These are phyloP conservation scores for Hemileia vastatrix DNA, from an alignment of 1,284 basidiomycete genomes.

Conservation along the genomic window DNA sequence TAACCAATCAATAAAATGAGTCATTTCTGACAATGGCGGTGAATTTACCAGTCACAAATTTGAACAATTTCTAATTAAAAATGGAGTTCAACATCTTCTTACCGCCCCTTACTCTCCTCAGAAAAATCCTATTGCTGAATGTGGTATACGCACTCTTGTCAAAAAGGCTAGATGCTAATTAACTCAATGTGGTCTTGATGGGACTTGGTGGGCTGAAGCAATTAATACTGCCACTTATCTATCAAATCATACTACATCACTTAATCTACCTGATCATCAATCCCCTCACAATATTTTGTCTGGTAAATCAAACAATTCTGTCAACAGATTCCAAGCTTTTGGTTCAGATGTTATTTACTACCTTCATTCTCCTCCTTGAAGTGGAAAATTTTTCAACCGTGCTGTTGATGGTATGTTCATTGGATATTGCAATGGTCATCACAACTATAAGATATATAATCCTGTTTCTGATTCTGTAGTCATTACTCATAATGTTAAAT, in stretches of 20 bases:
- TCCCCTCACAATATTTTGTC: neutral
- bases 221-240: neutral
- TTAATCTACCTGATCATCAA: too few species aligned
- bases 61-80: neutral
- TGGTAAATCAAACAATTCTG: too few species aligned
- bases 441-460: too few species aligned
- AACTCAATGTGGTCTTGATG: neutral
- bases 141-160: neutral
- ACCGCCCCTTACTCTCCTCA: conserved; percentile 10
- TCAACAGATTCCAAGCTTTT: too few species aligned
- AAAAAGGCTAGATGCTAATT: neutral
- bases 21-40: conserved; percentile 10
- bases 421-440: too few species aligned
- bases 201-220: neutral
- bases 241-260: neutral
- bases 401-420: too few species aligned
- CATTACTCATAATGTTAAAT: too few species aligned
- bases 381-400: too few species aligned
- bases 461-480: too few species aligned
- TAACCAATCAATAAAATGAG: too few species aligned
- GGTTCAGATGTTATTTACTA: too few species aligned
- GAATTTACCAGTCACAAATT: neutral
- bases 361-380: too few species aligned
- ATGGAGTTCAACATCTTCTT: neutral
- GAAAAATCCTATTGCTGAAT: conserved; percentile 8